Percentiles rank a stretch among this genome's conserved stretches.
Conservation (phyloP, 2,329 filamentous ascomycete species). For the Xylariaceae sp. region DNA sequence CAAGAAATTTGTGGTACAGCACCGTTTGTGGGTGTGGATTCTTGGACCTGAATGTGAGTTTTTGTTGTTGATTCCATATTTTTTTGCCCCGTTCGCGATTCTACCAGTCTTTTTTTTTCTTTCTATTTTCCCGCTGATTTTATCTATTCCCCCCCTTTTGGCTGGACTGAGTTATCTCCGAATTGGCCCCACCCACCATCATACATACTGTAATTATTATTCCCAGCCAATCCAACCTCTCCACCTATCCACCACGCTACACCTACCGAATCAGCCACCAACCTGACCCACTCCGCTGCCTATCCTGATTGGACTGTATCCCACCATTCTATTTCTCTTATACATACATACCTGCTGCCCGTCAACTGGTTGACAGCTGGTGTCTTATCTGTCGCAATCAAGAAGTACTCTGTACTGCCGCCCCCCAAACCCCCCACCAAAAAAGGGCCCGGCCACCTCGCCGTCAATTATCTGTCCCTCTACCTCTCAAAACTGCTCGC, state of each 20-base stretch:
- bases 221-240: background rate
- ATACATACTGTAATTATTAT: background rate
- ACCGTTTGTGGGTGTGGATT: conserved; percentile 33
- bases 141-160: conserved; percentile 9
- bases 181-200: background rate
- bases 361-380: conserved; percentile 17
- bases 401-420: conserved; percentile 19
- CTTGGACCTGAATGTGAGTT: conserved; percentile 29
- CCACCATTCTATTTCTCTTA: no score
- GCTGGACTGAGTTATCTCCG: conserved; percentile 22
- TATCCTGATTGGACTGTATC: background rate
- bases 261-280: no score
- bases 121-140: conserved; percentile 3
- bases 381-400: background rate
- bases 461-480: conserved; percentile 2
- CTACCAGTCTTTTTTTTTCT: conserved; percentile 12
- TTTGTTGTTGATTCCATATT: conserved; percentile 33
- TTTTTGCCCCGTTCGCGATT: conserved; percentile 24
- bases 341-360: conserved; percentile 1
- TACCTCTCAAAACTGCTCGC: conserved; percentile 11
- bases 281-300: background rate
- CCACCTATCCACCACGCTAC: conserved; percentile 16
- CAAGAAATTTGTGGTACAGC: conserved; percentile 33
- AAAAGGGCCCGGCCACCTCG: conserved; percentile 16
- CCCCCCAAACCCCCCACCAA: background rate